Base-by-base conservation (phyloP, 2,329 filamentous ascomycete genomes). In the Diaporthe ilicicola region DNA sequence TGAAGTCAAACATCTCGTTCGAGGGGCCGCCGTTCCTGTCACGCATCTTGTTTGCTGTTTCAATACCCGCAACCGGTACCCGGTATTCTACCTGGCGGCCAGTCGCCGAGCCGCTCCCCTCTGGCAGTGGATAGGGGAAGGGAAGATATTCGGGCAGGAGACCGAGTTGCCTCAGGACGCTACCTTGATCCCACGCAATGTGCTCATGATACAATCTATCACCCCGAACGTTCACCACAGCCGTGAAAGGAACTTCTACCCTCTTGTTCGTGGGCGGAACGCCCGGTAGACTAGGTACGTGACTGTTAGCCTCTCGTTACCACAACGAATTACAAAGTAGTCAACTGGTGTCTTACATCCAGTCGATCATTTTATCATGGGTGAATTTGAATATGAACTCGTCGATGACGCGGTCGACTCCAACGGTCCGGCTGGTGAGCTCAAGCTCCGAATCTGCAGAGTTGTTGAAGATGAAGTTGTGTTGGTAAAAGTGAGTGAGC, bases 391-490 rank as follows among this genome's bases (percentile, higher is more conserved):
- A 89, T 22, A 92, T 83, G 73, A 93, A 93, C 76, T 93, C 91
- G 73, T 93, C 91, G 2, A 93, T 86, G 0, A 95, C 86, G 0
- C 92, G 86, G 76, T 95, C 92, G 0, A 91, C 86, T 0, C 92
- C 92, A 0, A 94, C 82, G 0, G 92, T 94, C 0, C 93, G 87
- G 72, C 90, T 93, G 39, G 94, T 85, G 1, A 94, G 86, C 75
- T 94, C 90, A 2, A 95, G 82, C 4, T 83, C 82, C 0, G 91
- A 90, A 74, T 94, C 92, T 0, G 83, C 84, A 0, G 93, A 89
- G 73, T 95, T 95, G 70, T 85, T 89, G 77, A 91, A 93, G 75
- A 95, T 91, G 81, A 95, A 95, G 76, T 94, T 89, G 73, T 93
- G 78, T 0, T 86, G 85, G 79, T 95, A 95, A 76, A 95, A 95